Base-by-base conservation (phyloP, 768 basidiomycete species). In the Lactifluus piperatus region DNA sequence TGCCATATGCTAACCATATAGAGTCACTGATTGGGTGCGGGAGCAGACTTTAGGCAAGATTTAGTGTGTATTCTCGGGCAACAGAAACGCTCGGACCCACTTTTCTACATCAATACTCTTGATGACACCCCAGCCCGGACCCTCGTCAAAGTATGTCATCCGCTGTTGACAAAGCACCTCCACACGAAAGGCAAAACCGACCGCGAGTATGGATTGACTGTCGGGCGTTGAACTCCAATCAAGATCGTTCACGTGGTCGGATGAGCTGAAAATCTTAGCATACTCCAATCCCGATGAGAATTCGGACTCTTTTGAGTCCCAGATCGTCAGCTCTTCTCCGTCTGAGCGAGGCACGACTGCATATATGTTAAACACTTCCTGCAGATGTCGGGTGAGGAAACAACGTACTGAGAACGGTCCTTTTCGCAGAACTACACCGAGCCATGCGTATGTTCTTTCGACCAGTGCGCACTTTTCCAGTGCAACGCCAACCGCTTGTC, bases 161-260 rank as follows among this genome's bases (percentile, higher is more conserved):
- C 94, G 80, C 70, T 94, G 90, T 66, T 94, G 91, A 66, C 88
- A 94, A n/a, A 95, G 75, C n/a, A 97, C 73, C 54, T 93, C 85
- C 2, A 95, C 76, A 49, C 83, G 83, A 63, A 84, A 82, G 16
- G 80, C 69, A 70, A 92, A 94, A 24, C 94, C 94, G 22, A 97
- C 84, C 2, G 94, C 93, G 37, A 95, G 80, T 54, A 95, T 91
- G 8, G 93, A 95, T 67, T 93, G 90, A 63, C 82, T 81, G 68
- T 92, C 90, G 0, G 88, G 87, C 3, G 93, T 94, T 18, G 93
- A 87, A 32, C 88, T 90, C 94, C 94, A 97, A 69, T 95, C 93
- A 24, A 97, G 78, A 67, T 94, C 92, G 58, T 84, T 79, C 44
- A 97, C 81, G 18, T 74, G 75, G 66, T 90, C 85, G 18, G 74